phyloP scores from a whole-genome alignment of 176 grass and related monocot genomes.

The Phragmites australis region DNA sequence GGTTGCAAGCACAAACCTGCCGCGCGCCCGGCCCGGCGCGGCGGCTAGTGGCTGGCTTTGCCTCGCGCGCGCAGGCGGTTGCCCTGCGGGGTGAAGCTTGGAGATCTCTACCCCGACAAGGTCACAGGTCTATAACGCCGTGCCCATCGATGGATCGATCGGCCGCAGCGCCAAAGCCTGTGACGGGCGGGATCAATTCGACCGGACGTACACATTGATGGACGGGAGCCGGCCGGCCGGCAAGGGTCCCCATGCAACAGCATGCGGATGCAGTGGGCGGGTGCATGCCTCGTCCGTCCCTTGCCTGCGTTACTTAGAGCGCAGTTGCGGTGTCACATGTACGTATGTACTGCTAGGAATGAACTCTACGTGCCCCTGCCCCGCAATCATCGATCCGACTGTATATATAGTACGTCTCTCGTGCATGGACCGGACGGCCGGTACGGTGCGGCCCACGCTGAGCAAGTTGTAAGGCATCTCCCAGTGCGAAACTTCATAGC shows the following conservation, averaged over 20 bases:
- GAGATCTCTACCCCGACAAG: slow-evolving; percentile 62
- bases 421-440: not conserved
- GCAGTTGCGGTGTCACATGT: not conserved
- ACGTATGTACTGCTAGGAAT: not conserved
- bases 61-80: not conserved
- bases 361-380: not conserved
- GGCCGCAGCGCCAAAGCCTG: slow-evolving; percentile 44
- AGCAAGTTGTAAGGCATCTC: not conserved
- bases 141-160: slow-evolving; percentile 23
- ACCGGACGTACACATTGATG: slow-evolving; percentile 41
- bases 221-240: slow-evolving; percentile 17
- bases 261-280: not conserved
- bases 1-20: no score
- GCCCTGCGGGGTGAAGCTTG: not conserved
- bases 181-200: slow-evolving; percentile 54
- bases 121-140: slow-evolving; percentile 56
- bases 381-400: no score
- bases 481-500: no score
- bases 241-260: slow-evolving; percentile 13
- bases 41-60: no score
- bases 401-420: not conserved
- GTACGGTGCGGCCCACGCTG: not conserved
- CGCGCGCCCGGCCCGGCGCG: no score
- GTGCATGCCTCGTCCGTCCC: not conserved
- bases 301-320: not conserved